Conservation (phyloP, 208 protist species). For the Trypanosoma boissoni region DNA sequence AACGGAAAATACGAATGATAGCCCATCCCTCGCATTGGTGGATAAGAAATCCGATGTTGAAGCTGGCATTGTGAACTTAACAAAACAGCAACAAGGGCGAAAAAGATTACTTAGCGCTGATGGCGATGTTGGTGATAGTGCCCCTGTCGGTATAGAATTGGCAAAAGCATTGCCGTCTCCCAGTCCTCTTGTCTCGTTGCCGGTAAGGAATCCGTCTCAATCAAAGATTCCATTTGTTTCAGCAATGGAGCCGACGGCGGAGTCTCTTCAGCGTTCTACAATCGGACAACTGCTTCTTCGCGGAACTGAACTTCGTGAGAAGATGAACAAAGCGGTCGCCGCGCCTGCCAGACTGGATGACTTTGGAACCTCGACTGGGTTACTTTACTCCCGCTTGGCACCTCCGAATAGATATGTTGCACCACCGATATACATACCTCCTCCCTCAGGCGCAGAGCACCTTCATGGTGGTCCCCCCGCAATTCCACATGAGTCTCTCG, state of each 20-base stretch:
- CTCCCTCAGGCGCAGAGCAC: conserved; percentile 9
- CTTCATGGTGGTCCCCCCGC: conserved; percentile 7
- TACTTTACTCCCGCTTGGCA: conserved; percentile 3
- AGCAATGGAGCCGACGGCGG: background rate
- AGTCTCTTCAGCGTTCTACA: conserved; percentile 12
- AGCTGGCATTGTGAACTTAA: too few relatives aligned
- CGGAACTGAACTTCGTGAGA: conserved; percentile 35
- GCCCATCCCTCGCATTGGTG: too few relatives aligned
- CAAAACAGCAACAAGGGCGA: too few relatives aligned
- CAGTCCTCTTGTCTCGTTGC: background rate
- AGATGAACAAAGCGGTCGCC: conserved; percentile 39
- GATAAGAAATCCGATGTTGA: too few relatives aligned
- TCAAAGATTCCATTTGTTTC: conserved; percentile 8
- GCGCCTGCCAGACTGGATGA: conserved; percentile 3
- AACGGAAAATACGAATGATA: too few relatives aligned
- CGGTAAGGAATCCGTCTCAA: conserved; percentile 7
- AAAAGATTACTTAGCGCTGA: too few relatives aligned
- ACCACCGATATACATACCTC: background rate
- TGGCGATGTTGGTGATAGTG: too few relatives aligned
- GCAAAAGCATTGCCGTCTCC: background rate
- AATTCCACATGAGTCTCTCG: background rate
- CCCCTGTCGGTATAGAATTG: too few relatives aligned
- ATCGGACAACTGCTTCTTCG: conserved; percentile 40
- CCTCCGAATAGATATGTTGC: background rate
- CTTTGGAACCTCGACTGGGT: background rate